These are phyloP conservation scores for Pyrus hybrid DNA, from an alignment of 331 rosid genomes.

Conservation along the genomic window DNA sequence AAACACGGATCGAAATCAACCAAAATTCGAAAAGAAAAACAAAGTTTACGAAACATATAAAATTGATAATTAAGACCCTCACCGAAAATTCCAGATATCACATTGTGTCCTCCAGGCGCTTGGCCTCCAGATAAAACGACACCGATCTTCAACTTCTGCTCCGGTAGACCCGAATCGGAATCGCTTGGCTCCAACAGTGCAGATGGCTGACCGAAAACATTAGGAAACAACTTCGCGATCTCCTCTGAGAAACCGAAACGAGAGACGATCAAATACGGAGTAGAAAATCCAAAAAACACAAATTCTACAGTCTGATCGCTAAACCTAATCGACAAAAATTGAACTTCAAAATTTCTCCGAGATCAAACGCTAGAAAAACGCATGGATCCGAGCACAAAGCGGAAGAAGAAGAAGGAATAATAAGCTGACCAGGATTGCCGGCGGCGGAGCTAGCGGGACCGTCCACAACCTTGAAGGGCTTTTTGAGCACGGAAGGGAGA, in stretches of 20 bases:
- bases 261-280: background rate
- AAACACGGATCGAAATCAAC: background rate
- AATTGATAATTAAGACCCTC: constrained; percentile 4
- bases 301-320: background rate
- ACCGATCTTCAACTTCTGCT: constrained; percentile 72
- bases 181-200: constrained; percentile 45
- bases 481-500: constrained; percentile 72
- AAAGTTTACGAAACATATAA: background rate
- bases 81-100: constrained; percentile 89
- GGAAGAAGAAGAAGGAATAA: background rate
- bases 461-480: constrained; percentile 57
- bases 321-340: background rate
- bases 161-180: constrained; percentile 7
- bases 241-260: constrained; percentile 38
- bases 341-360: background rate
- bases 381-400: constrained; percentile 19
- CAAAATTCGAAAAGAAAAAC: background rate
- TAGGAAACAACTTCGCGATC: constrained; percentile 87
- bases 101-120: constrained; percentile 99
- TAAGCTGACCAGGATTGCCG: constrained; percentile 72
- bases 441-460: constrained; percentile 94
- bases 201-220: constrained; percentile 90
- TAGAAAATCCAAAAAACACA: background rate
- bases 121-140: constrained; percentile 99
- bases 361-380: background rate